A percentile compares a stretch with the other conserved stretches of the same genome.
These are phyloP conservation scores for Pythium phragmitis DNA, from an alignment of 352 stramenopile genomes.

Conservation along the genomic window DNA sequence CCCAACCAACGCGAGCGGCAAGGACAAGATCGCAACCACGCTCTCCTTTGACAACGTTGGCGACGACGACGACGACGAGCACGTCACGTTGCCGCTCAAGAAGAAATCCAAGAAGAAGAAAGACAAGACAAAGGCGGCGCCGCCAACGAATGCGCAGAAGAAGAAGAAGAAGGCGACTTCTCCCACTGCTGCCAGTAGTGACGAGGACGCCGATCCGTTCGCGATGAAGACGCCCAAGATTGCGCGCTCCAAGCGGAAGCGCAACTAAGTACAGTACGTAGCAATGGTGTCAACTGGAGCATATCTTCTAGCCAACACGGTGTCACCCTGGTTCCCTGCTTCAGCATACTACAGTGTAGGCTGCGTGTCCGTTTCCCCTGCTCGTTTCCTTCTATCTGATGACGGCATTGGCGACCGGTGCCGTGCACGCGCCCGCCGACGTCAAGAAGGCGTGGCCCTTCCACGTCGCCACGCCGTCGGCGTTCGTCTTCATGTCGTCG, in stretches of 20 bases:
- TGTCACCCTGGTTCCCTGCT: too few species aligned
- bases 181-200: background rate
- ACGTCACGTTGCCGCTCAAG: constrained; percentile 48
- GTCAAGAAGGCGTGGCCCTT: constrained; percentile 79
- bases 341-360: too few species aligned
- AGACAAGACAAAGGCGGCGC: constrained; percentile 31
- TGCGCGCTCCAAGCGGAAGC: constrained; percentile 26
- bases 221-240: constrained; percentile 27
- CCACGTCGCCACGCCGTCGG: constrained; percentile 75
- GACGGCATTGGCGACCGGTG: constrained; percentile 66
- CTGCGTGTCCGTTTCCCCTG: background rate
- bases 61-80: constrained; percentile 31
- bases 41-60: constrained; percentile 22
- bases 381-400: constrained; percentile 55
- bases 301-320: too few species aligned
- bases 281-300: too few species aligned
- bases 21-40: constrained; percentile 19
- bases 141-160: constrained; percentile 11
- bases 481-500: constrained; percentile 84
- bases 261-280: constrained; percentile 13
- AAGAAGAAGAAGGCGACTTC: background rate
- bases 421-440: constrained; percentile 71
- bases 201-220: constrained; percentile 24
- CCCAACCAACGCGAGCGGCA: background rate
- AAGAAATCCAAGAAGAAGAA: constrained; percentile 34